Base-by-base conservation (phyloP, 129 eudicot species). In the Centella asiatica region DNA sequence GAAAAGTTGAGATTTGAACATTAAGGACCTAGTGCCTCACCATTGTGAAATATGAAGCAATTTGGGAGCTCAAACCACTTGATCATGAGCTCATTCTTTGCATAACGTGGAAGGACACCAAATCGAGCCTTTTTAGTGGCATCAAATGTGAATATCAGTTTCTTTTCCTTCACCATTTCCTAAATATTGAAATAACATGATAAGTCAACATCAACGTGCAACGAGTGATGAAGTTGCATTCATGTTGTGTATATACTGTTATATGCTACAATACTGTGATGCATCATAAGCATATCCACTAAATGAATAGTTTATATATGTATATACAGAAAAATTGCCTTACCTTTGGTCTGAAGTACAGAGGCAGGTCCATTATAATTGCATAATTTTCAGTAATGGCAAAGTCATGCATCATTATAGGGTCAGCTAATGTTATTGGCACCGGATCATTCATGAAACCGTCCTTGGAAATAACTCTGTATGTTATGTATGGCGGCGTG, bases 31-130 rank as follows among this genome's bases (percentile, higher is more conserved):
- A 68, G 60, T 25, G 60, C 34, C 86, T 70, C 64, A 90, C 97
- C 95, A 23, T 90, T 90, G 67, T 90, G 97, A 66, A 90, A 90
- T 67, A 90, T 83, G 77, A 80, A 83, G 81, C 97, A 90, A 69
- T 76, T 90, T 64, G 97, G 95, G 67, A 90, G 97, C 79, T 90
- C 97, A 74, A 90, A 89, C 97, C 97, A 89, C 78, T 78, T 85
- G 76, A 89, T 82, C 44, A 74, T 75, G 61, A 71, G 63, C 72
- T 89, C 97, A 37, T 83, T 85, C 74, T 85, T 83, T 25, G 90
- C 95, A 78, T 89, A 89, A 11, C 95, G 88, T n/a, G 97, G 95
- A 69, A 89, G 90, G 53, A 89, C 66, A n/a, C 97, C 97, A 81
- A 89, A 89, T 49, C 95, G 95, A 59, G 97, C 95, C 63, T 80